Conservation (phyloP, 768 basidiomycete species). For the Hemileccinum impolitum region DNA sequence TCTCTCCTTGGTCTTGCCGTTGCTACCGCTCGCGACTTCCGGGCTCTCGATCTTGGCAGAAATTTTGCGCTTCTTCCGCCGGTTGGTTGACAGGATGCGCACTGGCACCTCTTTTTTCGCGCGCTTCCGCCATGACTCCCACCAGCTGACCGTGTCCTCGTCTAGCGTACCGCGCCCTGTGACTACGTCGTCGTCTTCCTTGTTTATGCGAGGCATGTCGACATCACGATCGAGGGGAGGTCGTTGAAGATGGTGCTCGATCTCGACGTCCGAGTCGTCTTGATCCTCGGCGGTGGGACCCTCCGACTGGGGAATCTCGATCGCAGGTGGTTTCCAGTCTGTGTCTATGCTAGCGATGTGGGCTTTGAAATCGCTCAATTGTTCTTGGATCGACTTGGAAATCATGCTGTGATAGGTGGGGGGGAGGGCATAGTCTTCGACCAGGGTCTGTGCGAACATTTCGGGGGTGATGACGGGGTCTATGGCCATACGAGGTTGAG, state of each 20-base stretch:
- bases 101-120: slow-evolving; percentile 31
- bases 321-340: slow-evolving; percentile 29
- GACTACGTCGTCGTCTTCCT: slow-evolving; percentile 21
- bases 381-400: slow-evolving; percentile 82
- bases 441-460: slow-evolving; percentile 81
- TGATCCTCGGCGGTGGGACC: slow-evolving; percentile 25
- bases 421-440: slow-evolving; percentile 86
- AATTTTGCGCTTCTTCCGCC: slow-evolving; percentile 43
- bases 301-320: slow-evolving; percentile 23
- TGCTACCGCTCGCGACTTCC: slow-evolving; percentile 23
- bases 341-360: slow-evolving; percentile 58
- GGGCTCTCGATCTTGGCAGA: slow-evolving; percentile 25
- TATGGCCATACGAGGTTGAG: slow-evolving; percentile 27
- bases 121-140: slow-evolving; percentile 68
- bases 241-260: slow-evolving; percentile 13
- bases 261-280: slow-evolving; percentile 28
- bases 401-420: slow-evolving; percentile 63
- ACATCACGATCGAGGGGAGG: slow-evolving; percentile 18
- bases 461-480: slow-evolving; percentile 90
- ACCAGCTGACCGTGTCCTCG: slow-evolving; percentile 55
- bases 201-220: slow-evolving; percentile 19
- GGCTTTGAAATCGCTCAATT: slow-evolving; percentile 75
- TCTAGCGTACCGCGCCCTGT: slow-evolving; percentile 43
- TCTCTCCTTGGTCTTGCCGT: slow-evolving; percentile 32
- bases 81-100: slow-evolving; percentile 28